These are phyloP conservation scores for Botrytis medusae DNA, from an alignment of 2,329 filamentous ascomycete species.

Conservation along the genomic window DNA sequence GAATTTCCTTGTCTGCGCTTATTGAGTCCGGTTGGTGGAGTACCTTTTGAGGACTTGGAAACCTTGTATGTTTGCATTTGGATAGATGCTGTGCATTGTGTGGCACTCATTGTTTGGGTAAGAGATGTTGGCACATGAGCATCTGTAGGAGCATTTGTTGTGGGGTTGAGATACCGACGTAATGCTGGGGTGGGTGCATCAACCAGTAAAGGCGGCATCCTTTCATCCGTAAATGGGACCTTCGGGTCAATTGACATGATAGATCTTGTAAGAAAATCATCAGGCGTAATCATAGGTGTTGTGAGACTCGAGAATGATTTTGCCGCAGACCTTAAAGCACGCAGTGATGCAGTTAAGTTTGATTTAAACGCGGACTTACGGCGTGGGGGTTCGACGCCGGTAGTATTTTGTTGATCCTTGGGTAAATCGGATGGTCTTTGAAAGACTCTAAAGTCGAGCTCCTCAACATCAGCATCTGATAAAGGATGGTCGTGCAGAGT, in stretches of 20 bases:
- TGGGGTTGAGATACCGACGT: constrained; percentile 67
- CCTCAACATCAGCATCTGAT: constrained; percentile 44
- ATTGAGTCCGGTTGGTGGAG: constrained; percentile 43
- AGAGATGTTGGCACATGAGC: constrained; percentile 40
- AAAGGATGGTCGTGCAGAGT: constrained; percentile 52
- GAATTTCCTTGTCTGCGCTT: constrained; percentile 34
- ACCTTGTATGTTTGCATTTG: constrained; percentile 69
- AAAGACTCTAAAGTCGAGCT: constrained; percentile 52
- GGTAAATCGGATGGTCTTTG: constrained; percentile 33
- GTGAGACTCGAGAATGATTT: constrained; percentile 63
- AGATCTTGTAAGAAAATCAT: constrained; percentile 66
- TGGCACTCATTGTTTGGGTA: constrained; percentile 40
- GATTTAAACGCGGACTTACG: constrained; percentile 59
- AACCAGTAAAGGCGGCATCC: constrained; percentile 59
- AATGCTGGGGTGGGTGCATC: constrained; percentile 66
- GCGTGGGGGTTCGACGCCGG: constrained; percentile 25
- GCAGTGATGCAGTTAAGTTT: constrained; percentile 65
- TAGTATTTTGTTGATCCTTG: constrained; percentile 25
- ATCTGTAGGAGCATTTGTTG: constrained; percentile 51
- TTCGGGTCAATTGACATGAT: constrained; percentile 66
- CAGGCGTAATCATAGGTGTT: constrained; percentile 62
- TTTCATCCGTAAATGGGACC: constrained; percentile 67
- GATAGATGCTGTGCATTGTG: constrained; percentile 63
- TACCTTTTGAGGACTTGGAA: constrained; percentile 36
- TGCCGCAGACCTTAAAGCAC: constrained; percentile 62